Evolutionary conservation across 208 protist species (phyloP), one percentile per base, ranked within the genome.

Genomic region (Acanthamoeba triangularis): DNA sequence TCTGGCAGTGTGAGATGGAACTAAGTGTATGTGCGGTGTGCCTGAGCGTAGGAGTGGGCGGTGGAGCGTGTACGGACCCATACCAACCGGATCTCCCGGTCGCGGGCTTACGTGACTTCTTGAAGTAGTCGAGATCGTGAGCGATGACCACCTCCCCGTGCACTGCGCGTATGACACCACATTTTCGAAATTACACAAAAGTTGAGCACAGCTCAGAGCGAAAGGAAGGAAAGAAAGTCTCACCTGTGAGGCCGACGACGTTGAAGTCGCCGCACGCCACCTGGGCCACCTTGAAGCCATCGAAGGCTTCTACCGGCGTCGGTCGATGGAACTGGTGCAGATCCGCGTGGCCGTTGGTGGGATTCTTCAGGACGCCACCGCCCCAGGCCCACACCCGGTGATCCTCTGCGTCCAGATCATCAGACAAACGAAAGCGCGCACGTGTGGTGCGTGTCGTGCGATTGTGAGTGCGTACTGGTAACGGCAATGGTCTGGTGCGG

Each of bases 201-300:
- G 52, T 23, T 2, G 16, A 14, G 18, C 52, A 59, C 52, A 25
- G 7, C 37, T 8, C 10, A n/a, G 67, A 76, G n/a, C n/a, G 14
- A 20, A n/a, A n/a, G n/a, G 67, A 76, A n/a, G 11, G 67, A 7
- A 76, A 25, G 30, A 41, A 3, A 47, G 44, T 2, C 74, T 11
- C 41, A 82, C 74, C 33, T 20, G 74, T 52, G 41, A 82, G 25
- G 16, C 37, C 74, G n/a, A 82, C 74, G 74, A 82, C 33, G 37
- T 52, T 82, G 74, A 52, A 82, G 41, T 82, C 74, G 74, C 74
- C 41, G 41, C 74, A 82, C 1, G 74, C 74, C 33, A 82, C 37
- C n/a, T 82, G 74, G 20, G 13, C 74, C 37, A 82, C 41, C 37
- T 82, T 23, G 37, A 30, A n/a, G 37, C 74, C 74, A 23, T 41